Percentiles rank a stretch among this genome's conserved stretches.
Conservation (phyloP, 371 early-diverging fungal species). For the Apophysomyces elegans region DNA sequence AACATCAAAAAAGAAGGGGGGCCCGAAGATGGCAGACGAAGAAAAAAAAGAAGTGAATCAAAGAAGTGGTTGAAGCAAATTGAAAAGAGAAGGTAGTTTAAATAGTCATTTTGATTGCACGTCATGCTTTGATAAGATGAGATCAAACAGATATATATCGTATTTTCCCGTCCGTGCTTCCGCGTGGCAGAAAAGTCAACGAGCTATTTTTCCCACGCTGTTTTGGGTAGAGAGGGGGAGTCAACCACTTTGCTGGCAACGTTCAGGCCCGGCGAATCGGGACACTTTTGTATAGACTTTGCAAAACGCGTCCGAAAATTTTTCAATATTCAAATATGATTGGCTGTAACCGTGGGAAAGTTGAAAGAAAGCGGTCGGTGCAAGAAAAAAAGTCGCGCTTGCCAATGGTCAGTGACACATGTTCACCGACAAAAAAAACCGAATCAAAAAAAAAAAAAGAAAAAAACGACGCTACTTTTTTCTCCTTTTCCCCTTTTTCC, state of each 20-base stretch:
- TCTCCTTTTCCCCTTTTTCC: constrained; percentile 15
- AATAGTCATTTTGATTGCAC: too few species aligned
- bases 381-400: constrained; percentile 15
- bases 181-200: too few species aligned
- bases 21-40: too few species aligned
- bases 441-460: constrained; percentile 15
- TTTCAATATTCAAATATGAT: constrained; percentile 33
- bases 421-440: not conserved
- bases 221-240: too few species aligned
- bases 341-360: constrained; percentile 38
- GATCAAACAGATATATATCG: too few species aligned
- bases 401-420: constrained; percentile 15
- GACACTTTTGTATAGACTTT: not conserved
- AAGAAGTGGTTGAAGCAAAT: too few species aligned
- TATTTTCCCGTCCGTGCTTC: too few species aligned
- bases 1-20: too few species aligned
- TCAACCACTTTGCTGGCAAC: not conserved
- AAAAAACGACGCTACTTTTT: constrained; percentile 8
- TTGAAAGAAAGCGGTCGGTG: constrained; percentile 17
- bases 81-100: too few species aligned
- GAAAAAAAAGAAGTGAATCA: too few species aligned
- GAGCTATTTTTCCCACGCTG: too few species aligned
- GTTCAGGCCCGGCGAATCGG: not conserved
- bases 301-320: constrained; percentile 19
- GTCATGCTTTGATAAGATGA: too few species aligned